A percentile compares a stretch with the other conserved stretches of the same genome.
phyloP scores from a whole-genome alignment of 1,139 yeast species.

The Protomyces gravidus region DNA sequence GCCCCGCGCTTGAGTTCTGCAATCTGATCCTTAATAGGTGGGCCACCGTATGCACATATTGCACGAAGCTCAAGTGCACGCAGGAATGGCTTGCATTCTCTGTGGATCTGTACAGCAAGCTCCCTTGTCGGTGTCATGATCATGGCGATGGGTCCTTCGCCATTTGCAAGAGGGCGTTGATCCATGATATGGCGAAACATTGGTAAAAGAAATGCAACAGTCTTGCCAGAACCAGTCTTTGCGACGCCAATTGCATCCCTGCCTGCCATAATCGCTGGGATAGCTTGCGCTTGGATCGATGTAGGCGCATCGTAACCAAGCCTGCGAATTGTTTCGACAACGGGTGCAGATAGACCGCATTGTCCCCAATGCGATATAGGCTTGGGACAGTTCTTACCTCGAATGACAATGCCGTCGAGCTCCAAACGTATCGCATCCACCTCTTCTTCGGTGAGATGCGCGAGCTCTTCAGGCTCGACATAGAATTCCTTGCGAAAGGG shows the following conservation, averaged over 20 bases:
- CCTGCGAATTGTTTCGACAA: constrained; percentile 52
- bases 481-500: constrained; percentile 64
- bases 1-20: constrained; percentile 73
- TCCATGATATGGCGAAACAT: constrained; percentile 75
- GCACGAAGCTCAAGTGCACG: constrained; percentile 51
- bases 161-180: constrained; percentile 53
- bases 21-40: constrained; percentile 76
- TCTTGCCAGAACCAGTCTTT: constrained; percentile 95
- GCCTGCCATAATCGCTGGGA: constrained; percentile 88
- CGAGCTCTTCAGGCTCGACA: constrained; percentile 57
- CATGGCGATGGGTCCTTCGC: constrained; percentile 74
- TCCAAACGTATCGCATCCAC: constrained; percentile 53
- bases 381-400: constrained; percentile 56
- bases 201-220: constrained; percentile 81
- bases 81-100: constrained; percentile 61
- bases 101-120: constrained; percentile 75
- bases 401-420: constrained; percentile 60
- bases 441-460: constrained; percentile 49
- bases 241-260: constrained; percentile 90
- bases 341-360: constrained; percentile 63
- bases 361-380: constrained; percentile 80
- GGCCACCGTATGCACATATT: constrained; percentile 91
- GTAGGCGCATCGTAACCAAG: constrained; percentile 64
- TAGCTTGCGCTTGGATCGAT: constrained; percentile 84
- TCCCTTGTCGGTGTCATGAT: constrained; percentile 92